Percentiles rank a stretch among this genome's conserved stretches.
Conservation (phyloP, 441 rosid genomes). For the Aquilaria agallochum region DNA sequence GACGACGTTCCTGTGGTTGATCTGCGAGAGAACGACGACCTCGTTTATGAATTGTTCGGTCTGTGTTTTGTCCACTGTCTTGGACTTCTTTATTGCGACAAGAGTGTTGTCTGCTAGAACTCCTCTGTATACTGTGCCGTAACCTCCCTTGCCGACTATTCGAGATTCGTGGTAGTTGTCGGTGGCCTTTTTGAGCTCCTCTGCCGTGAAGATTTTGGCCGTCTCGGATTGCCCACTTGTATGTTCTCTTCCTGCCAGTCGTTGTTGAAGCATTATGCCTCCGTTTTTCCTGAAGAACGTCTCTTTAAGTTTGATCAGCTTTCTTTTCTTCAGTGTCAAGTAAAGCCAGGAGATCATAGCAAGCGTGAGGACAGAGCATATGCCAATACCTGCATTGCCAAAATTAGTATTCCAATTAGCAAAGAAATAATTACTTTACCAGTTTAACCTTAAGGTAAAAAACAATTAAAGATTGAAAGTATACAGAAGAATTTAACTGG, state of each 20-base stretch:
- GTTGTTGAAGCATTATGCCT: constrained; percentile 28
- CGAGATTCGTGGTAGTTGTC: constrained; percentile 21
- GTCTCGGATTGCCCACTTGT: neutral
- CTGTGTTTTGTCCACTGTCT: constrained; percentile 21
- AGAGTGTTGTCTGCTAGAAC: constrained; percentile 6
- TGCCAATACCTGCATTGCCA: constrained; percentile 16
- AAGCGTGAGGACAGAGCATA: constrained; percentile 11
- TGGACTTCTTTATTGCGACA: constrained; percentile 38
- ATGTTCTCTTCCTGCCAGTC: constrained; percentile 5
- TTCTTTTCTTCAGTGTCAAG: constrained; percentile 17
- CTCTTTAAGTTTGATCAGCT: constrained; percentile 22
- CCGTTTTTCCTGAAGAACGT: constrained; percentile 38
- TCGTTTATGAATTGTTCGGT: constrained; percentile 35
- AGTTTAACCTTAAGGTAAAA: too few species aligned
- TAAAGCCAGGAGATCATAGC: constrained; percentile 1
- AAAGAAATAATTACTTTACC: too few species aligned
- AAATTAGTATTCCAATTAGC: too few species aligned
- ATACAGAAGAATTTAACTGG: too few species aligned
- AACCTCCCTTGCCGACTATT: constrained; percentile 31
- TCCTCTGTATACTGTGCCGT: constrained; percentile 39
- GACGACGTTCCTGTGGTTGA: constrained; percentile 36
- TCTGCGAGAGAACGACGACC: constrained; percentile 30
- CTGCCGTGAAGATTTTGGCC: constrained; percentile 18
- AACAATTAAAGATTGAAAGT: too few species aligned
- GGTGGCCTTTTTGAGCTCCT: constrained; percentile 30